Evolutionary conservation across 1,139 yeast species (phyloP), one percentile per base, ranked within the genome.

Genomic region (Suhomyces bolitotheri): DNA sequence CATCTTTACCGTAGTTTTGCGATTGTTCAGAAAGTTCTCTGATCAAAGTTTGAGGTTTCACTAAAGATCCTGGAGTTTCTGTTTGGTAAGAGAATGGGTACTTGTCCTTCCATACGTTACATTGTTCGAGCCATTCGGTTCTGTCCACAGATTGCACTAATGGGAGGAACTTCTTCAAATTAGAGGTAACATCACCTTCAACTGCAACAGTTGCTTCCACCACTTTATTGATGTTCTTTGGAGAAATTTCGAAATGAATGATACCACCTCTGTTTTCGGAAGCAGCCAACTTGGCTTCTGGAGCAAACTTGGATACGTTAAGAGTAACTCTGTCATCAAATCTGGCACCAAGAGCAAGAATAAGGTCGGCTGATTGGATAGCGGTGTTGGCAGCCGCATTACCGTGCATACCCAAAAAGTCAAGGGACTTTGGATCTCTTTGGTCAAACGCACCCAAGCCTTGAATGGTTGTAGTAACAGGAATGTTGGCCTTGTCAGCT

Each of bases 341-440:
- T 61, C 98, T 79, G 27, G 97, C 96, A 58, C 98, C 98, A 33
- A 92, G 74, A 15, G 97, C 97, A 50, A 92, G 70, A 56, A 92
- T 87, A 54, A 92, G 71, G 64, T 92, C 98, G 27, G 98, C 96
- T 41, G 78, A 74, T 69, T 92, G 98, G 53, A 92, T 83, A 30
- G 97, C 95, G 53, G 86, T 63, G 71, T 92, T 92, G 50, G 98
- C 98, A 52, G 90, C 90, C 31, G 92, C 97, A 44, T 82, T 76
- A 47, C 98, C 98, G 64, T 92, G 98, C 98, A 92, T 92, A 54
- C 98, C 98, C 50, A 92, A 76, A 94, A 92, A 87, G 63, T 90
- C 96, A 48, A 92, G 69, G 20, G 97, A 82, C 64, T 89, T 89
- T 47, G 83, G 81, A 65, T 90, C 96, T 45, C 76, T 78, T 69